phyloP scores from a whole-genome alignment of 306 rosid species.

The Mimosa bimucronata region DNA sequence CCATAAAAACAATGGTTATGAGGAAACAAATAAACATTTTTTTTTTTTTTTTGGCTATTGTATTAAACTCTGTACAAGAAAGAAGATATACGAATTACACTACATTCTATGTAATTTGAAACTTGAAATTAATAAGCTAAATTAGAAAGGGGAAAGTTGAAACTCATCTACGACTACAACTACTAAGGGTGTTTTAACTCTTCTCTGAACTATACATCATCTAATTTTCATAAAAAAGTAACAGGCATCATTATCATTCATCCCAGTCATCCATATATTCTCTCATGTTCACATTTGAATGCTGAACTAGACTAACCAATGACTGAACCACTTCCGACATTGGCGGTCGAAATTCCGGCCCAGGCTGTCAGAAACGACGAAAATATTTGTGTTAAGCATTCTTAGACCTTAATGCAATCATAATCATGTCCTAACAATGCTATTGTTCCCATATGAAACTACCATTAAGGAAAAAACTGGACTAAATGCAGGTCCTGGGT shows the following conservation, averaged over 20 bases:
- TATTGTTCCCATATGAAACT: neutral
- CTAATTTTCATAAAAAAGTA: neutral
- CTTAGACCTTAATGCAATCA: neutral
- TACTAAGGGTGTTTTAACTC: neutral
- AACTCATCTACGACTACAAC: neutral
- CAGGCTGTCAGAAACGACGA: slow-evolving; percentile 44
- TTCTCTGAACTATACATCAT: slow-evolving; percentile 10
- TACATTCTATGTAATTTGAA: slow-evolving; percentile 12
- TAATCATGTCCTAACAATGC: neutral
- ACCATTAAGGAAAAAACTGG: neutral
- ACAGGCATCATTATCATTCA: slow-evolving; percentile 50
- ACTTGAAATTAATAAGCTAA: neutral
- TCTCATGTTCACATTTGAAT: slow-evolving; percentile 59
- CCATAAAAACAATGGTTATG: neutral
- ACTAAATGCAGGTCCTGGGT: neutral
- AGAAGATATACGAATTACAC: neutral
- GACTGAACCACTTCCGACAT: slow-evolving; percentile 83
- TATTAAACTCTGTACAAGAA: neutral
- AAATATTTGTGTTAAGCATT: neutral
- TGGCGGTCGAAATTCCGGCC: slow-evolving; percentile 75
- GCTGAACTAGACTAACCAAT: slow-evolving; percentile 63
- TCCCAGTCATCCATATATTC: slow-evolving; percentile 63
- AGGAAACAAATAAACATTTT: neutral
- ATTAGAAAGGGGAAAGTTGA: neutral
- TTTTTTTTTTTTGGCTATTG: neutral